A percentile compares a stretch with the other conserved stretches of the same genome.
phyloP scores from a whole-genome alignment of 805 yeast genomes.

The Torulaspora microellipsoides region DNA sequence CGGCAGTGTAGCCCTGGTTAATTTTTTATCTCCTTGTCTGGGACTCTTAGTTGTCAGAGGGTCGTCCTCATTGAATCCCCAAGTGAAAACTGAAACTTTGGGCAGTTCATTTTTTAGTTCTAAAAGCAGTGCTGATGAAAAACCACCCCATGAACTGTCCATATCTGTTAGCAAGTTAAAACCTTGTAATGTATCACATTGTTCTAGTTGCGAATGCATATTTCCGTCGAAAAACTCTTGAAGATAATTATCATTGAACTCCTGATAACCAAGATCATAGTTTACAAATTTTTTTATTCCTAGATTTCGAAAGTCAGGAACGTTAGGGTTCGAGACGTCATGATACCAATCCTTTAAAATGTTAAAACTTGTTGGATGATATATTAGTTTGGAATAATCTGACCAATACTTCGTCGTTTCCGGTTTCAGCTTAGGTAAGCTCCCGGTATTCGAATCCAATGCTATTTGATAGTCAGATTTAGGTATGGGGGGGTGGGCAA shows the following conservation, averaged over 20 bases:
- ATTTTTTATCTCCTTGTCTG: not conserved
- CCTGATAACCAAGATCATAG: conserved; percentile 56
- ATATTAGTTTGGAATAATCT: conserved; percentile 65
- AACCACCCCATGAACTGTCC: conserved; percentile 85
- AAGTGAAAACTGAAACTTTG: conserved; percentile 43
- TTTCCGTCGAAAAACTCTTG: conserved; percentile 53
- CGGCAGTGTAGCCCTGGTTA: conserved; percentile 5
- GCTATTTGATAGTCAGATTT: conserved; percentile 61
- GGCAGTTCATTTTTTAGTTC: conserved; percentile 65
- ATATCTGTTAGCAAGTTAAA: conserved; percentile 63
- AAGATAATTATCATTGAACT: conserved; percentile 41
- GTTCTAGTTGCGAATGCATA: conserved; percentile 63
- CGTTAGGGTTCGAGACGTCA: conserved; percentile 24
- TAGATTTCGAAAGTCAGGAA: conserved; percentile 29
- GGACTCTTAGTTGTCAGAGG: conserved; percentile 16
- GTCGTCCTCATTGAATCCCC: conserved; percentile 41
- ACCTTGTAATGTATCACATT: conserved; percentile 71
- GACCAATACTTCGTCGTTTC: conserved; percentile 66
- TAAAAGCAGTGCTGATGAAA: conserved; percentile 47
- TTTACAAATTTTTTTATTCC: conserved; percentile 37
- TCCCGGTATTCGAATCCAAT: conserved; percentile 45
- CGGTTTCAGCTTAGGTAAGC: conserved; percentile 35
- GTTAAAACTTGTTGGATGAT: conserved; percentile 55
- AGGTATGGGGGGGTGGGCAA: conserved; percentile 36
- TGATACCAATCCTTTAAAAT: conserved; percentile 57